Percentiles rank a stretch among this genome's conserved stretches.
phyloP scores from a whole-genome alignment of 441 rosid genomes.

The Mallotus japonicus region DNA sequence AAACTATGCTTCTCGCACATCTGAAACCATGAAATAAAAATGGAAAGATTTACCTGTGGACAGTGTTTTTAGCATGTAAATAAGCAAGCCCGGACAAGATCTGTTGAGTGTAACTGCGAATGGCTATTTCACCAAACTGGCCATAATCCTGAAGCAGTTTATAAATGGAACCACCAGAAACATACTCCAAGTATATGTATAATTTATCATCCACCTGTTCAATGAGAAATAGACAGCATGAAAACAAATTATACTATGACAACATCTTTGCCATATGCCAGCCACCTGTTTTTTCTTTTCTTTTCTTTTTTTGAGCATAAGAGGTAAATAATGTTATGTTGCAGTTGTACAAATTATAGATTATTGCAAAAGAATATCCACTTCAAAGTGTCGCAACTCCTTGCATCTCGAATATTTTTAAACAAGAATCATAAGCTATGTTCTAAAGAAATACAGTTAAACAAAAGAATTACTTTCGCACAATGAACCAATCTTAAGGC shows the following conservation, averaged over 20 bases:
- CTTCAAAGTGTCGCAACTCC: not conserved
- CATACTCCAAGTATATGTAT: slow-evolving; percentile 93
- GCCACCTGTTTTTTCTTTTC: too few species aligned
- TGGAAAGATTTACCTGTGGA: slow-evolving; percentile 68
- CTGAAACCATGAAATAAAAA: not conserved
- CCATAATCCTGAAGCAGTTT: slow-evolving; percentile 97
- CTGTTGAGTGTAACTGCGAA: slow-evolving; percentile 93
- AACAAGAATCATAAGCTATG: not conserved
- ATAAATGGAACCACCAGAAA: slow-evolving; percentile 96
- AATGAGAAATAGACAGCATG: slow-evolving; percentile 8
- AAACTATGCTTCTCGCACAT: not conserved
- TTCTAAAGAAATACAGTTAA: too few species aligned
- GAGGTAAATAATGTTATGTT: not conserved
- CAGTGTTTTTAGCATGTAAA: slow-evolving; percentile 78
- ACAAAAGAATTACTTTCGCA: not conserved
- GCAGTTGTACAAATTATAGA: not conserved
- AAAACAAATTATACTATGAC: not conserved
- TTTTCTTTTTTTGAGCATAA: too few species aligned
- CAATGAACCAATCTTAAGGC: not conserved
- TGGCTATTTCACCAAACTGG: slow-evolving; percentile 74
- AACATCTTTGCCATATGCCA: not conserved
- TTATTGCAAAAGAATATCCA: not conserved
- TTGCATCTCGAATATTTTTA: not conserved
- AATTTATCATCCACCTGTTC: slow-evolving; percentile 79
- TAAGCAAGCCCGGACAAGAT: slow-evolving; percentile 89